Evolutionary conservation across 345 rosid genomes (phyloP), one percentile per base, ranked within the genome.

Genomic region (Jatropha curcas): DNA sequence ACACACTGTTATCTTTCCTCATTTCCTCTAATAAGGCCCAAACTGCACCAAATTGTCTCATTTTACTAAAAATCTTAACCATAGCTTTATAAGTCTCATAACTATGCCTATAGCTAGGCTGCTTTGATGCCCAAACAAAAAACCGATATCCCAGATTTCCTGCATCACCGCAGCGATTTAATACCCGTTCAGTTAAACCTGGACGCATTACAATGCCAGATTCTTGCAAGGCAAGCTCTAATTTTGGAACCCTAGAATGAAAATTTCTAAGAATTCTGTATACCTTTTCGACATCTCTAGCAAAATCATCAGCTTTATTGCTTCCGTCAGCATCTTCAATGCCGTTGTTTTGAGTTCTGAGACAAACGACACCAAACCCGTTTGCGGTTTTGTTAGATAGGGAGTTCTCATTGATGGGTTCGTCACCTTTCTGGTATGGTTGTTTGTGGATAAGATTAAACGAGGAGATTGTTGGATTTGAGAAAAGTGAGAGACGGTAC

Each of bases 21-120:
- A 94, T 92, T 62, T 92, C 98, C 74, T 94, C 98, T 3, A 94
- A 77, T 57, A 94, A 81, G 37, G 82, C 91, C 99, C 99, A 94
- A 67, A 89, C 98, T 1, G 94, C 86, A 43, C 85, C 98, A 13
- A 90, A 89, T 65, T 89, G 90, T 67, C 93, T 87, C 97, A 94
- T 94, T 76, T 92, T 94, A 72, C 97, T 85, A 13, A 92, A 68
- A 71, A 87, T 79, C 75, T 78, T 90, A 53, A 91, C 76, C 96
- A 95, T 86, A 1, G 96, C 88, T 65, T 82, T 90, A 79, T 88
- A 95, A 5, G 84, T 85, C 57, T 92, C 89, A 5, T 84, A 88
- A 65, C 87, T 88, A 66, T 88, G 96, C 64, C 75, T 75, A 60
- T 87, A 91, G 13, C 90, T 86, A 0, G 97, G 92, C 73, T 84